Evolutionary conservation across 2,329 filamentous ascomycete genomes (phyloP).

Genomic region (Chrysosporium queenslandicum): DNA sequence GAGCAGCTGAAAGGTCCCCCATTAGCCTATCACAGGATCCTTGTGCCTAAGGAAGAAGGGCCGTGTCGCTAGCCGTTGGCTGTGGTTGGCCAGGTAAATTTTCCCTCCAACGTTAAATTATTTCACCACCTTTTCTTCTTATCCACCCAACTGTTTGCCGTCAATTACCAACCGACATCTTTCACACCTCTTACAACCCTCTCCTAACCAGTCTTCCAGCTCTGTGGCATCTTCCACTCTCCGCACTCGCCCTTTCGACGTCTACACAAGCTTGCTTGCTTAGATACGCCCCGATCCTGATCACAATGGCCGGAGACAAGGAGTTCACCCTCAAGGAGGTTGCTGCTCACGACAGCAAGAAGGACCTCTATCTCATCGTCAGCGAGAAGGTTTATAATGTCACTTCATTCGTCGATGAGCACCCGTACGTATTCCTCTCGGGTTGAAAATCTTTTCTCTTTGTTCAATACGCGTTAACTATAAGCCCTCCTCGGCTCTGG

Average conservation of each 20-base stretch:
- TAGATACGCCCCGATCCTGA: background rate
- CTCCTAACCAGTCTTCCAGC: background rate
- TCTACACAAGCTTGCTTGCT: background rate
- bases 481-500: no score
- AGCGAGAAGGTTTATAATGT: conserved; percentile 95
- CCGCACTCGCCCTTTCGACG: background rate
- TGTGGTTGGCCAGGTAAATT: conserved; percentile 6
- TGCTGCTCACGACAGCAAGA: conserved; percentile 80
- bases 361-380: conserved; percentile 79
- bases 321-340: conserved; percentile 70
- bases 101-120: conserved; percentile 5
- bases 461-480: background rate
- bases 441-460: background rate
- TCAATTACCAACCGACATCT: conserved; percentile 7
- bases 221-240: background rate
- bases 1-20: conserved; percentile 1
- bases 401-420: conserved; percentile 88
- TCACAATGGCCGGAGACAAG: conserved; percentile 46
- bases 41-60: background rate
- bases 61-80: background rate
- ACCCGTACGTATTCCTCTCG: conserved; percentile 57
- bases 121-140: background rate
- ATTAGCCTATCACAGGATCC: background rate
- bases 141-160: conserved; percentile 4
- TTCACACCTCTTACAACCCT: no score